A percentile compares a stretch with the other conserved stretches of the same genome.
phyloP scores from a whole-genome alignment of 2,329 filamentous ascomycete genomes.

The Neonectria faginata region DNA sequence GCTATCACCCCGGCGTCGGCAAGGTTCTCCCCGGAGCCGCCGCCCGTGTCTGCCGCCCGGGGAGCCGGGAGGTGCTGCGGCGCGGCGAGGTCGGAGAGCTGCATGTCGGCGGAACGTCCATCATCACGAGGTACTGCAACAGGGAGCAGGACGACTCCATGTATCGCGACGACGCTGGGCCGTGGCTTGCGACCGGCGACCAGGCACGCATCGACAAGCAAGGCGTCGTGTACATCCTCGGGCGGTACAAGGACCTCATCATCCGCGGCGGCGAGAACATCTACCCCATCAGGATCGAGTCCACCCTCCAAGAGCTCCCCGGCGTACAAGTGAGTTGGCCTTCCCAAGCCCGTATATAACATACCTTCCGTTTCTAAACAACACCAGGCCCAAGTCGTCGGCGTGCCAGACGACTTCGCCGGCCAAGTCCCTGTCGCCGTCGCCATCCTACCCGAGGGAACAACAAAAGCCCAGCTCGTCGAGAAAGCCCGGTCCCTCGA shows the following conservation, averaged over 20 bases:
- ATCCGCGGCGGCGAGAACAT: slow-evolving; percentile 61
- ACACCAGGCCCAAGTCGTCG: slow-evolving; percentile 55
- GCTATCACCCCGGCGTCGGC: slow-evolving; percentile 55
- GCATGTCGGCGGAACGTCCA: slow-evolving; percentile 52
- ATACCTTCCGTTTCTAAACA: slow-evolving; percentile 19
- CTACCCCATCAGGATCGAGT: slow-evolving; percentile 53
- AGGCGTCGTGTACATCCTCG: slow-evolving; percentile 54
- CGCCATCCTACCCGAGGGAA: slow-evolving; percentile 49
- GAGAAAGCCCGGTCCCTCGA: slow-evolving; percentile 49
- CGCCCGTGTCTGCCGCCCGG: slow-evolving; percentile 52
- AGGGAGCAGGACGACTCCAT: slow-evolving; percentile 46
- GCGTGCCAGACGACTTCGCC: slow-evolving; percentile 57
- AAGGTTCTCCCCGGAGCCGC: slow-evolving; percentile 55
- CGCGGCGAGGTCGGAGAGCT: slow-evolving; percentile 54
- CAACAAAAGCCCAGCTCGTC: slow-evolving; percentile 49
- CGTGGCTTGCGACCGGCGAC: slow-evolving; percentile 57
- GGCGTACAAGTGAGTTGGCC: slow-evolving; percentile 45
- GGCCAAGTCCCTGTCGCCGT: slow-evolving; percentile 62
- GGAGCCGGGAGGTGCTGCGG: slow-evolving; percentile 44
- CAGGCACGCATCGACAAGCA: slow-evolving; percentile 54
- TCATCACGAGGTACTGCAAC: slow-evolving; percentile 52
- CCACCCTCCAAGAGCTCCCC: slow-evolving; percentile 49
- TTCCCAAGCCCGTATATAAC: neutral
- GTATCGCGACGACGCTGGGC: slow-evolving; percentile 50
- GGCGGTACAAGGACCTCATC: slow-evolving; percentile 59